Base-by-base conservation (phyloP, 495 filamentous ascomycete genomes). In the Astrocystis sublimbata region DNA sequence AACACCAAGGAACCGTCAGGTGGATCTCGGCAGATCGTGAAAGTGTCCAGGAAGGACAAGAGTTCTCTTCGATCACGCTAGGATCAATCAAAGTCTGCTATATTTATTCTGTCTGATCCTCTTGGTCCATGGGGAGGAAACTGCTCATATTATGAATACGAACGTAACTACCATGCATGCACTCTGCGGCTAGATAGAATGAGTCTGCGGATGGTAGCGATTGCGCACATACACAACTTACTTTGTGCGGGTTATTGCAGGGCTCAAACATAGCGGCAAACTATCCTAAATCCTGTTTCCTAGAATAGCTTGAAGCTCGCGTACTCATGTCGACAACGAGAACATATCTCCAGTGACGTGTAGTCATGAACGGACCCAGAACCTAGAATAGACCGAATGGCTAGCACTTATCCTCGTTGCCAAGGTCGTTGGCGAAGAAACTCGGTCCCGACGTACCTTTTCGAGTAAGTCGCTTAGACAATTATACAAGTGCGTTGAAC, bases 11-110 rank as follows among this genome's bases (percentile, higher is more conserved):
- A 42, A 26, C 53, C 26, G 38, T 45, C 3, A 43, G 33, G 53
- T 40, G 53, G 52, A 42, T n/a, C 36, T 23, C 52, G 52, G 52
- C 35, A 55, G 52, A 55, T 55, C 53, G 38, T 26, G 53, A 43
- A 47, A 33, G 19, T 17, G 21, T 57, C 53, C 38, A 33, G 26
- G 38, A 57, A 57, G 31, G 31, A n/a, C 53, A 51, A 49, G 53
- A 57, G 17, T 26, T 43, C 26, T 19, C n/a, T 43, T 42, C 38
- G 53, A 33, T 43, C 53, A 57, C 38, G 53, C 53, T 57, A 57
- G n/a, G 53, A 43, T 43, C 26, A 23, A 43, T n/a, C 28, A 12
- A 43, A 33, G 23, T 30, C 36, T 43, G 38, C 40, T 57, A 57
- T 57, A 57, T 57, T 43, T 57, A 15, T 24, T 31, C 52, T 50